Evolutionary conservation across 805 yeast species (phyloP), one percentile per base, ranked within the genome.

Genomic region (Blastobotrys mokoenaii): DNA sequence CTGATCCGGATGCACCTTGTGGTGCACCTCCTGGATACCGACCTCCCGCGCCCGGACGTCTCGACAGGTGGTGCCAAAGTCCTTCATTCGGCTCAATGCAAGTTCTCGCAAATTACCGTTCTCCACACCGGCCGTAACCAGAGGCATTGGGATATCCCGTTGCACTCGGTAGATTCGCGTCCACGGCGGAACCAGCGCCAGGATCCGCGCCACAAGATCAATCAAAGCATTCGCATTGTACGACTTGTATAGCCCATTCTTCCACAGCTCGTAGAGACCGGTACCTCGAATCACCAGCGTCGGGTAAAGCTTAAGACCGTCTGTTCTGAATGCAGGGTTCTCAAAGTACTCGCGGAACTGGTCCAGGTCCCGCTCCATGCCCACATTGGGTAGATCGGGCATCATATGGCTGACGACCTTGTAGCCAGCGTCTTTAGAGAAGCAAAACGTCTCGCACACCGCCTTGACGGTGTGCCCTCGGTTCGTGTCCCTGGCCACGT

Each of bases 341-440:
- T 90, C 97, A 62, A 93, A 93, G 68, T 93, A 93, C 63, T 93
- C 98, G 58, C 82, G 79, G 61, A 93, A 93, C 67, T 93, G 98
- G 59, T 88, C 96, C 48, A 90, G 69, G 63, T 93, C 98, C 63
- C 98, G 77, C 67, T 93, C 98, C 95, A 90, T 86, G 15, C 97
- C 98, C 48, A 93, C 97, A 59, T 93, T 93, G 14, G 98, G 98
- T 57, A 93, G 72, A 70, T 93, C 98, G 12, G 98, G 98, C 98
- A 93, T 93, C 98, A 93, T 93, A 68, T 93, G 98, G 53, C 95
- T 81, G 18, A 93, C 98, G 44, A 93, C 95, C 63, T 93, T 93
- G 66, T 89, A 93, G 11, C 98, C 98, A 1, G 98, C 90, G 65
- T 93, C 98, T 62, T 93, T 93, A n/a, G 97, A 95, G 39, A 84